phyloP scores from a whole-genome alignment of 2,329 filamentous ascomycete genomes.

The Venturia asperata region DNA sequence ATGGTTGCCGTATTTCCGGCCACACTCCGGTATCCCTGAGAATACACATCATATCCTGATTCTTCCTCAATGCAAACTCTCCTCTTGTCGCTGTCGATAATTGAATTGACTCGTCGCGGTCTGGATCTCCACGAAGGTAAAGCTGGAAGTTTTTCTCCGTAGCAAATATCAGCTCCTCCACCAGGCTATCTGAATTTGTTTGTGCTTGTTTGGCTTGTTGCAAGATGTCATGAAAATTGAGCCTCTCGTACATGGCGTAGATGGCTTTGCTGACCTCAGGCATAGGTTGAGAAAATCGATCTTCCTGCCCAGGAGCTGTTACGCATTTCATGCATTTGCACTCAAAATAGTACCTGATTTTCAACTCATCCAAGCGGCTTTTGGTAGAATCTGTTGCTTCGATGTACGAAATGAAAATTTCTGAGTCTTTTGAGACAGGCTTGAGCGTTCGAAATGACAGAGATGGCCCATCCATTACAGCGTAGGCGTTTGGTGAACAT shows the following conservation, averaged over 20 bases:
- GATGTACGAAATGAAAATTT: constrained; percentile 56
- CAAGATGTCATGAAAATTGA: constrained; percentile 19
- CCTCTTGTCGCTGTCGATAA: background rate
- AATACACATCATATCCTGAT: constrained; percentile 18
- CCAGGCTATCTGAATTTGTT: constrained; percentile 13
- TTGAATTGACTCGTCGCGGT: background rate
- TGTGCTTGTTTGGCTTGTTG: constrained; percentile 22
- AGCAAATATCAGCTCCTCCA: constrained; percentile 6
- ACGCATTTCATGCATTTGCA: constrained; percentile 50
- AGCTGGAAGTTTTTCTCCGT: constrained; percentile 2
- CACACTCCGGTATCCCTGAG: constrained; percentile 38
- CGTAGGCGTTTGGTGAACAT: constrained; percentile 52
- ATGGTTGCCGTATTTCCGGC: constrained; percentile 48
- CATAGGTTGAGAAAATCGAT: constrained; percentile 33
- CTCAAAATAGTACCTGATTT: constrained; percentile 50
- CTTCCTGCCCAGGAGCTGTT: constrained; percentile 31
- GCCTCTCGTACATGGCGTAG: constrained; percentile 22
- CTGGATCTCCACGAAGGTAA: constrained; percentile 1
- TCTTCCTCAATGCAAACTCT: background rate
- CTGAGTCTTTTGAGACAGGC: constrained; percentile 47
- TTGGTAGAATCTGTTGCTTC: constrained; percentile 48
- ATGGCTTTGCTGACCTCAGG: constrained; percentile 27
- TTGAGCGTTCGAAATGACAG: constrained; percentile 46
- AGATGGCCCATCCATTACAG: constrained; percentile 49
- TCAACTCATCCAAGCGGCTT: constrained; percentile 47